Conservation (phyloP, 1,284 basidiomycete genomes). For the Polyporus tsugae region DNA sequence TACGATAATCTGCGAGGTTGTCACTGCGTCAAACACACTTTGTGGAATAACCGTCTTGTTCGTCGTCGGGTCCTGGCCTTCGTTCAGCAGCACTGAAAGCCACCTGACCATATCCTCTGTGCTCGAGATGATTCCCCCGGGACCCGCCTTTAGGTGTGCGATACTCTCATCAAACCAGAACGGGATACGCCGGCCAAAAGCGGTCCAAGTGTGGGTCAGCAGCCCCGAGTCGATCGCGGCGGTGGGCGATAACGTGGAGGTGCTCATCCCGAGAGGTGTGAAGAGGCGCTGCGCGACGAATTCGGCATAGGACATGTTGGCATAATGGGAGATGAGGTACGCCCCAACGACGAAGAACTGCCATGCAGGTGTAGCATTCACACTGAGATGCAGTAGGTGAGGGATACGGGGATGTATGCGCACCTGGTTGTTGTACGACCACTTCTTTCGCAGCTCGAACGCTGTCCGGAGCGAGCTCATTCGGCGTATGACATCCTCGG, state of each 20-base stretch:
- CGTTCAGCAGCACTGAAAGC: conserved; percentile 40
- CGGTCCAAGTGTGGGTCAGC: conserved; percentile 43
- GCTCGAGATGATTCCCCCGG: conserved; percentile 45
- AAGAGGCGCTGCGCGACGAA: conserved; percentile 43
- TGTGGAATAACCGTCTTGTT: conserved; percentile 38
- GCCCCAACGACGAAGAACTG: conserved; percentile 31
- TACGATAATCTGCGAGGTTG: conserved; percentile 36
- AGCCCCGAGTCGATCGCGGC: conserved; percentile 43
- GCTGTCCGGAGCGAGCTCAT: conserved; percentile 46
- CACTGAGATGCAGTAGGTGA: background rate
- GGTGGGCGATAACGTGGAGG: conserved; percentile 45
- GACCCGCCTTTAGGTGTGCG: conserved; percentile 38
- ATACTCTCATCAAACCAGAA: conserved; percentile 38
- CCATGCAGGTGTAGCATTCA: background rate
- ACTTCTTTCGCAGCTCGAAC: conserved; percentile 49
- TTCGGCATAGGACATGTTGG: conserved; percentile 42
- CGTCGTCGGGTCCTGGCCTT: conserved; percentile 38
- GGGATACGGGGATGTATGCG: background rate
- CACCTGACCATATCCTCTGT: conserved; percentile 45
- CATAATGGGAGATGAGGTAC: conserved; percentile 48
- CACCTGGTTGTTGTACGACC: conserved; percentile 53
- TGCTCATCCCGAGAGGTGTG: conserved; percentile 42
- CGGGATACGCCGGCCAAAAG: conserved; percentile 40
- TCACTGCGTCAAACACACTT: conserved; percentile 38
- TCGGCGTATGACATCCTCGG: conserved; percentile 37